phyloP scores from a whole-genome alignment of 345 rosid species.

The Corchorus olitorius region DNA sequence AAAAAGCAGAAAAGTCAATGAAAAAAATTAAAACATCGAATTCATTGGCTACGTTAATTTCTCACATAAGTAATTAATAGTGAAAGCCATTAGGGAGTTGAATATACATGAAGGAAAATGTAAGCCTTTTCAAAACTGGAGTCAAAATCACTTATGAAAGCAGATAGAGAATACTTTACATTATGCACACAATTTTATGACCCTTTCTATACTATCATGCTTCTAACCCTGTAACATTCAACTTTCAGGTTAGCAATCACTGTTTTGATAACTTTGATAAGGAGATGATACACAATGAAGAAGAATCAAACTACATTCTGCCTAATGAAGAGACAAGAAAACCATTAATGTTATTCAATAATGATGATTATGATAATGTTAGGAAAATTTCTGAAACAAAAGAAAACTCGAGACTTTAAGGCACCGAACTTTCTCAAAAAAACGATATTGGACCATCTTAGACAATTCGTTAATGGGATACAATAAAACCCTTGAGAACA shows the following conservation, averaged over 20 bases:
- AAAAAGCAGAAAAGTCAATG: slow-evolving; percentile 12
- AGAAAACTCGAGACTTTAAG: too few relatives aligned
- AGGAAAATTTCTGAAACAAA: too few relatives aligned
- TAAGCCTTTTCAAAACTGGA: background rate
- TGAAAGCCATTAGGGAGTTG: background rate
- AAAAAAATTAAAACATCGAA: background rate
- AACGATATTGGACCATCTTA: too few relatives aligned
- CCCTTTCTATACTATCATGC: background rate
- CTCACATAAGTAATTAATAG: background rate
- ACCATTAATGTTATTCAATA: background rate
- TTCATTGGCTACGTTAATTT: background rate
- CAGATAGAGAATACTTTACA: background rate
- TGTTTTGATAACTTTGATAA: background rate
- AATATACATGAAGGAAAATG: background rate
- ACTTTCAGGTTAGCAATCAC: background rate
- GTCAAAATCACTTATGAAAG: background rate
- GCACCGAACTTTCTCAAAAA: too few relatives aligned
- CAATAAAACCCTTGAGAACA: too few relatives aligned
- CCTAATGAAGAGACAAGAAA: background rate
- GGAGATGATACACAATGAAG: background rate
- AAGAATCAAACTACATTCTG: background rate
- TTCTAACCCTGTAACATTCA: background rate
- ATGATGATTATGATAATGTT: background rate
- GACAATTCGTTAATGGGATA: too few relatives aligned
- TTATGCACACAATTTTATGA: background rate